Conservation (phyloP, 352 stramenopile species). For the Globisporangium sylvaticum region DNA sequence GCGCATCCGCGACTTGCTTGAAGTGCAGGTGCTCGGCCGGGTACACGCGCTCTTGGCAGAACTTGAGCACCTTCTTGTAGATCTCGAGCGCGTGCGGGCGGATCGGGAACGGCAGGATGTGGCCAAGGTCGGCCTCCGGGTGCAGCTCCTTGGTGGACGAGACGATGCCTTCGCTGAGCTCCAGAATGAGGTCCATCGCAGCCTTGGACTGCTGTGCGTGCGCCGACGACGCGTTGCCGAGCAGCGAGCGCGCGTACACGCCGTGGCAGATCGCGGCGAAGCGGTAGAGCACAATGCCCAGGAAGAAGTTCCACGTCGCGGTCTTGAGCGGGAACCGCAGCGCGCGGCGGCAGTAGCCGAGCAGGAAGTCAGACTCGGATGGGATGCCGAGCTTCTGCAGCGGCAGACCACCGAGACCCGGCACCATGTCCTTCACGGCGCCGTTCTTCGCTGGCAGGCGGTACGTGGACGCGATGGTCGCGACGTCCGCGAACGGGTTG, state of each 20-base stretch:
- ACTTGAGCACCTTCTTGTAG: conserved; percentile 83
- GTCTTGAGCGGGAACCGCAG: conserved; percentile 44
- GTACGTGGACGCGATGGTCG: conserved; percentile 60
- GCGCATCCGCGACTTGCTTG: conserved; percentile 54
- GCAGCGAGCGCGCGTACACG: conserved; percentile 66
- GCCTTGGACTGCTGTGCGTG: conserved; percentile 65
- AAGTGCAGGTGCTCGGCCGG: conserved; percentile 88
- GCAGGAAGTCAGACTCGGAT: conserved; percentile 48
- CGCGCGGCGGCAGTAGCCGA: conserved; percentile 56
- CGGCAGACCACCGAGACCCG: conserved; percentile 36
- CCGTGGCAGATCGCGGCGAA: conserved; percentile 79
- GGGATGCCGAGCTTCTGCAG: conserved; percentile 65
- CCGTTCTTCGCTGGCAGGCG: conserved; percentile 31
- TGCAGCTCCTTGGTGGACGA: conserved; percentile 34
- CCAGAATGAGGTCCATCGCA: conserved; percentile 61
- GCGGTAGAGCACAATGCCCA: conserved; percentile 68
- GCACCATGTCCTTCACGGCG: conserved; percentile 50
- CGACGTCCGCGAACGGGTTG: conserved; percentile 79
- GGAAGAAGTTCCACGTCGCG: conserved; percentile 71
- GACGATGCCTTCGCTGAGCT: conserved; percentile 36
- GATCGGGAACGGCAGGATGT: conserved; percentile 73
- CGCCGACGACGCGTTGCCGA: conserved; percentile 78
- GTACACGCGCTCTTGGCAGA: conserved; percentile 89
- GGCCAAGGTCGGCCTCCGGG: conserved; percentile 38
- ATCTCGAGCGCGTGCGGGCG: conserved; percentile 67